Evolutionary conservation across 495 filamentous ascomycete species (phyloP), one percentile per base, ranked within the genome.

Genomic region (Podospora conica): DNA sequence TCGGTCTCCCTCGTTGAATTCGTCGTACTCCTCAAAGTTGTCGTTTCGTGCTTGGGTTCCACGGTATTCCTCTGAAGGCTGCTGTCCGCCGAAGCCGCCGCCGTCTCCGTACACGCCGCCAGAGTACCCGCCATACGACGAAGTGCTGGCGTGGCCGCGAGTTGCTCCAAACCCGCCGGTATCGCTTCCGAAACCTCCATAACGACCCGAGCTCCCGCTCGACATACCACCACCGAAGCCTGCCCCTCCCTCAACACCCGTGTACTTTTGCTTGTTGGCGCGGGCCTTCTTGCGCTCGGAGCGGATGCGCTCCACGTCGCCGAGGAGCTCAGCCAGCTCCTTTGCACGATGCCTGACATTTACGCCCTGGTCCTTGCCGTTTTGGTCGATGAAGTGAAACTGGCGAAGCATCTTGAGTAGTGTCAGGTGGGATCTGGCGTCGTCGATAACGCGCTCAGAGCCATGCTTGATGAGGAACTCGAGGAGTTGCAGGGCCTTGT

Each of bases 381-480:
- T 98, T 74, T 82, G 82, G 70, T 98, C 95, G 76, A 99, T 98
- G 76, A 79, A 98, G 77, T 99, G 96, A 78, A 99, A 99, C 74
- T 99, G 95, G 62, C 95, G 90, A 53, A 99, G 86, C 96, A 98
- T 99, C 75, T 97, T 97, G 58, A 99, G 82, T 25, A 97, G 86
- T 21, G 92, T 94, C 73, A 98, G 84, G 75, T 99, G 95, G 61
- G 92, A 92, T 65, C 96, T 87, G 55, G 94, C 96, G 78, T 99
- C 96, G 80, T 99, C 95, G 66, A 99, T 93, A 53, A 99, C 95
- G 53, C 96, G 86, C 75, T 99, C 95, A 24, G 95, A 97, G 60
- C 95, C 95, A 73, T 99, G 96, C 83, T 98, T 98, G 78, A 99
- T 89, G 28, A 99, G 85, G 76, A 96, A 98, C 76, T 99, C 95